phyloP scores from a whole-genome alignment of 2,329 filamentous ascomycete genomes.

The Cytospora leucostoma region DNA sequence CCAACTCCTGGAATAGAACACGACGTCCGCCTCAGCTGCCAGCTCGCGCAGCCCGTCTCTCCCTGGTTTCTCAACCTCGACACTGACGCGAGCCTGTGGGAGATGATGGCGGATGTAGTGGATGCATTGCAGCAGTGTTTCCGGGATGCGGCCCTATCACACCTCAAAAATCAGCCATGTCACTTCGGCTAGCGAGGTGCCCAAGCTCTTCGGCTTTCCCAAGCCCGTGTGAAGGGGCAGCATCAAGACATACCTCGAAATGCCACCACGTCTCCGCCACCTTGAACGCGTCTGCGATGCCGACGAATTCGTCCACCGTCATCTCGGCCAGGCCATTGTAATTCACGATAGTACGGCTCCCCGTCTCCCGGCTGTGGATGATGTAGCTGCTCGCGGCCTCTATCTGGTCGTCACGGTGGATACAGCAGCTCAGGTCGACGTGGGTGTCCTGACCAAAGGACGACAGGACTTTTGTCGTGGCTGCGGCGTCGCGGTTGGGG shows the following conservation, averaged over 20 bases:
- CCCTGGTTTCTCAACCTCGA: conserved; percentile 72
- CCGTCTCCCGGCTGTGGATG: conserved; percentile 59
- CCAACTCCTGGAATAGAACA: conserved; percentile 75
- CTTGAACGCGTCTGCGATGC: conserved; percentile 43
- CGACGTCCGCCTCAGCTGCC: conserved; percentile 64
- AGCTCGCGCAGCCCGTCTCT: conserved; percentile 60
- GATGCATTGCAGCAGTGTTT: conserved; percentile 62
- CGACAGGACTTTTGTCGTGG: conserved; percentile 51
- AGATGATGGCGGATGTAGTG: conserved; percentile 50
- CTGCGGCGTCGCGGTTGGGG: conserved; percentile 53
- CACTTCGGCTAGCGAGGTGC: conserved; percentile 5
- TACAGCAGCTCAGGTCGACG: conserved; percentile 56
- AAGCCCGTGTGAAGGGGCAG: background rate
- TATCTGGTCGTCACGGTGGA: conserved; percentile 56
- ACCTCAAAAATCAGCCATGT: conserved; percentile 12
- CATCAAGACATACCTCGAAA: conserved; percentile 59
- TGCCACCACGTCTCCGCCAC: conserved; percentile 63
- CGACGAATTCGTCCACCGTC: conserved; percentile 60
- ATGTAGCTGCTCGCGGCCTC: conserved; percentile 71
- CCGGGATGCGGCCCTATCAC: conserved; percentile 63
- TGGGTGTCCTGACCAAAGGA: conserved; percentile 50
- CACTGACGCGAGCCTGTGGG: conserved; percentile 57
- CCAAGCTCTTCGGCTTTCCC: conserved; percentile 5
- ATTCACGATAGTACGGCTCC: conserved; percentile 70
- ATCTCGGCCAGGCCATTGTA: conserved; percentile 70